Conservation (phyloP, 2,329 filamentous ascomycete species). For the Gnomoniopsis sp. region DNA sequence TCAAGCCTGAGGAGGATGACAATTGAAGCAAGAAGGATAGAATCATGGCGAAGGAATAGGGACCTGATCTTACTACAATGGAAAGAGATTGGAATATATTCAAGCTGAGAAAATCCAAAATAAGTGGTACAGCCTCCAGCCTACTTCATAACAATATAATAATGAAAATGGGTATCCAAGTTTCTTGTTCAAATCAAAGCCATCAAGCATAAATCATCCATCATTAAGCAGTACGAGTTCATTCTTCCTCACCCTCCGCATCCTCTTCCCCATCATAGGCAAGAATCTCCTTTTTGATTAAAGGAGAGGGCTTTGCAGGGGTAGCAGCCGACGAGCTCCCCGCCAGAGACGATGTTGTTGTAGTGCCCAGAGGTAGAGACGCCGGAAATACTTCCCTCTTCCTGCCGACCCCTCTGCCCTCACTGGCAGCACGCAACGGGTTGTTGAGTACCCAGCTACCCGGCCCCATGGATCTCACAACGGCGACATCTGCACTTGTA, state of each 20-base stretch:
- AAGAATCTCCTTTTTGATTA: constrained; percentile 13
- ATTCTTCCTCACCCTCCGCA: constrained; percentile 19
- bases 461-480: constrained; percentile 27
- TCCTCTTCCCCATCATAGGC: constrained; percentile 18
- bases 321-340: not conserved
- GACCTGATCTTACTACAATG: too few relatives aligned
- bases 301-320: not conserved
- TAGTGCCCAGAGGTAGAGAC: not conserved
- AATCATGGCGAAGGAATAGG: too few relatives aligned
- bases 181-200: not conserved
- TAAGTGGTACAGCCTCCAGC: too few relatives aligned
- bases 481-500: constrained; percentile 31
- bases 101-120: too few relatives aligned
- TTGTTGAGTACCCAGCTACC: constrained; percentile 33
- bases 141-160: not conserved
- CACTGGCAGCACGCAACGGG: constrained; percentile 21
- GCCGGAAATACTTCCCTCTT: constrained; percentile 1
- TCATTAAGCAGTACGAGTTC: not conserved
- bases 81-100: too few relatives aligned
- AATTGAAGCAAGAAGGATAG: too few relatives aligned
- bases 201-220: not conserved
- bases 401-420: constrained; percentile 6
- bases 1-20: too few relatives aligned
- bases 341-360: not conserved
- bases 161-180: not conserved